Base-by-base conservation (phyloP, 305 asterid species). In the Fraxinus angustifolia region DNA sequence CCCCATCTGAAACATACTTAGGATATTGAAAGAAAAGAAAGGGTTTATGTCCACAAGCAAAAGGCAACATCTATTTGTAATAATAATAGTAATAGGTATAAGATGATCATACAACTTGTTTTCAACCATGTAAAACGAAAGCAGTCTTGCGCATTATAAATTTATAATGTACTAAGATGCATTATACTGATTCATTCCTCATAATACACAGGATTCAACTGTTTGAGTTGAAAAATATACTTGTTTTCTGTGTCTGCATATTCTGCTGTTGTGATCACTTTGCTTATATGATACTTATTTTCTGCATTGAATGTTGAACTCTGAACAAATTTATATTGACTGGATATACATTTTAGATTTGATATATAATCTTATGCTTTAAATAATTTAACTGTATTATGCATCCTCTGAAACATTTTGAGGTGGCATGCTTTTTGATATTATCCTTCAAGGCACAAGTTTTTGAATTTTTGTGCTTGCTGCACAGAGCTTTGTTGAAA, bases 401-500 rank as follows among this genome's bases (percentile, higher is more conserved):
- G 73, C 17, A 67, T 67, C 74, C 79, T 53, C 48, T 42, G 73
- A 79, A 82, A 77, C 50, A 81, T 77, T 85, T 81, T 65, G 73
- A 38, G 67, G 76, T 80, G 73, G 35, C 71, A 58, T 26, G 73
- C 40, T 79, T 68, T 73, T 19, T 79, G 65, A 78, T 60, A 56
- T 58, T 30, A 78, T 75, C 73, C 84, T 73, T 48, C 38, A 77
- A 76, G 7, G 26, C 58, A 40, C 65, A 62, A 80, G 77, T 31
- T 82, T 76, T 85, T 73, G 80, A 78, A 80, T 31, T 85, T 84
- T 19, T 82, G 80, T 80, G 45, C 45, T 80, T 87, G 76, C 76
- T 90, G 83, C 31, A 36, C 95, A 96, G 98, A 89, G 72, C 82
- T 50, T 83, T 79, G 98, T 96, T 75, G 98, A 91, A 71, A 78